Conservation (phyloP, 176 grass and related monocot genomes). For the Aegilops tauschii region DNA sequence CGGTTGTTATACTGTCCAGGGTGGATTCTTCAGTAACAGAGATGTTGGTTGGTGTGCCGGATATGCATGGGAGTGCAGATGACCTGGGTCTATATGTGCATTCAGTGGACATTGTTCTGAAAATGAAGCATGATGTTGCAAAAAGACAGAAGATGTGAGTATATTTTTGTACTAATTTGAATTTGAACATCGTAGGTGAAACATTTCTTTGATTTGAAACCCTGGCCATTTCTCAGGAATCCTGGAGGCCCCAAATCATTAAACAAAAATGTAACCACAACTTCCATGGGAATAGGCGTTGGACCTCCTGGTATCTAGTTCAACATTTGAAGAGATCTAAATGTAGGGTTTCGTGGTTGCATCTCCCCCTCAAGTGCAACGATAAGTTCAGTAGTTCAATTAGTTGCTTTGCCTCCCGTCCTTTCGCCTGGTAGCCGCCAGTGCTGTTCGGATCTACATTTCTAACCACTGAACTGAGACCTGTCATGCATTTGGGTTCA, state of each 20-base stretch:
- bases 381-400: constrained; percentile 5
- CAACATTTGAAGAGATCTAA: background rate
- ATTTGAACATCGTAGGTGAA: constrained; percentile 16
- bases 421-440: constrained; percentile 44
- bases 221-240: constrained; percentile 29
- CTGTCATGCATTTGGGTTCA: constrained; percentile 28
- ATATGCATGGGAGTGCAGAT: constrained; percentile 82
- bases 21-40: constrained; percentile 51
- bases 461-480: constrained; percentile 19
- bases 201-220: constrained; percentile 14
- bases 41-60: constrained; percentile 74
- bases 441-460: constrained; percentile 17
- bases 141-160: constrained; percentile 67
- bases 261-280: constrained; percentile 35
- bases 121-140: constrained; percentile 80
- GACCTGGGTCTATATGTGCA: constrained; percentile 70
- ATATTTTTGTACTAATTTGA: constrained; percentile 23
- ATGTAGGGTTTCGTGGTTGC: constrained; percentile 12
- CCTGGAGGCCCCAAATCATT: constrained; percentile 35
- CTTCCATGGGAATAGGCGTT: constrained; percentile 51
- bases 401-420: constrained; percentile 10
- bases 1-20: constrained; percentile 16
- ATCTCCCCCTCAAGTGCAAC: constrained; percentile 16
- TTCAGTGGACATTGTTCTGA: constrained; percentile 76
- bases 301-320: constrained; percentile 18